Base-by-base conservation (phyloP, 2,329 filamentous ascomycete species). In the Phialocephala subalpina region DNA sequence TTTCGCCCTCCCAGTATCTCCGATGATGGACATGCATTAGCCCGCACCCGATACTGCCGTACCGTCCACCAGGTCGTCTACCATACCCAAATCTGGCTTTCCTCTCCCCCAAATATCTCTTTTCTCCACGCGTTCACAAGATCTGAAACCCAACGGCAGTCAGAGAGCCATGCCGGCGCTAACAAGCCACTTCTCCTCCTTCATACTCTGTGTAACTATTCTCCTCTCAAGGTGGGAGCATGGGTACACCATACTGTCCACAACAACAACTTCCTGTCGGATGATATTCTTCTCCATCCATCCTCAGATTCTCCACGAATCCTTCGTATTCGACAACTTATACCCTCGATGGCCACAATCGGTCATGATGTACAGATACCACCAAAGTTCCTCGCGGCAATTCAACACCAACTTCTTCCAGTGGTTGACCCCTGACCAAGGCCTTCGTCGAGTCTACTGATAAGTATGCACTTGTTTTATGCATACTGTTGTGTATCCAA, bases 131-230 rank as follows among this genome's bases (percentile, higher is more conserved):
- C 69, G 72, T 75, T 74, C 73, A 64, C 66, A 62, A 67, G 59
- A 68, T 70, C 69, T 76, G 73, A 75, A 72, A 73, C 60, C 47
- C 58, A 70, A 69, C 70, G 68, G 71, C 70, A 73, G 69, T 71
- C 67, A 72, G 66, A 63, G 64, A 61, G 66, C 38, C 63, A 64
- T 53, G 47, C 56, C 60, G 66, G 56, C 61, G 64, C 57, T 64
- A 60, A 33, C 25, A 11, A 22, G 12, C 12, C 49, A 12, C 27
- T 29, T 14, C 22, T 20, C 27, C 38, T 45, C 25, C 49, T 33
- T 33, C 29, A n/a, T n/a, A n/a, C n/a, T n/a, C 45, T 55, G 52
- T 20, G 38, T 27, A 52, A 57, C 52, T 61, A 18, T 9, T 33
- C 29, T 4, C 29, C 22, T 49, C 35, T 18, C 16, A 18, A 22